Base-by-base conservation (phyloP, 495 filamentous ascomycete species). In the Podospora anserina region DNA sequence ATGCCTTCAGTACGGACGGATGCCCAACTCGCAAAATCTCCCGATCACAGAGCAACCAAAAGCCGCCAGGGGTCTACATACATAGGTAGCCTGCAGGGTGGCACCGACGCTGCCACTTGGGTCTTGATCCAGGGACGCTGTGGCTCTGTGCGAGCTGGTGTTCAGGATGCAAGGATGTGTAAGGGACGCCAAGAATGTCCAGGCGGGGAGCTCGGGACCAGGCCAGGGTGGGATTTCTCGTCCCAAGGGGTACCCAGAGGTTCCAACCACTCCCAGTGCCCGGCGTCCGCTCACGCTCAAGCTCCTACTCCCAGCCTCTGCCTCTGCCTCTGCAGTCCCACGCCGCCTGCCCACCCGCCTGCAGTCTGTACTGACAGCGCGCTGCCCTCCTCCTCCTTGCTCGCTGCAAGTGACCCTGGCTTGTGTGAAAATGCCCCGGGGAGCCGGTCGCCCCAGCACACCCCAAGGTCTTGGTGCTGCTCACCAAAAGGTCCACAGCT, bases 141-240 rank as follows among this genome's bases (percentile, higher is more conserved):
- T 62, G 19, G 61, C 19, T 61, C 27, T 61, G 39, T 61, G 59
- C 27, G 59, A 49, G 39, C 39, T 49, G 39, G 39, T 11, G 13
- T 49, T 49, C 39, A 49, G 39, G 39, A 49, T 49, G 39, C 39
- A 49, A 49, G 39, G 39, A 49, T 49, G 55, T 58, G 20, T 18
- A 58, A 9, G 55, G 55, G 18, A 39, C 34, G 61, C 30, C 61
- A 63, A 63, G 61, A 68, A 66, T 63, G 66, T 74, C 66, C 54
- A 70, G 66, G 65, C 32, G 65, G 68, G 71, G 70, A 71, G 64
- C 71, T 69, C 65, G 66, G 60, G 59, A 66, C 23, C 20, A 44
- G 11, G 9, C 34, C 69, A 73, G 69, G 64, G 71, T 75, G 69
- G 66, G 68, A 72, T 74, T 72, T 53, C 56, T 30, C 55, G 53